Evolutionary conservation across 2,329 filamentous ascomycete species (phyloP).

Genomic region (Aureobasidium musti): DNA sequence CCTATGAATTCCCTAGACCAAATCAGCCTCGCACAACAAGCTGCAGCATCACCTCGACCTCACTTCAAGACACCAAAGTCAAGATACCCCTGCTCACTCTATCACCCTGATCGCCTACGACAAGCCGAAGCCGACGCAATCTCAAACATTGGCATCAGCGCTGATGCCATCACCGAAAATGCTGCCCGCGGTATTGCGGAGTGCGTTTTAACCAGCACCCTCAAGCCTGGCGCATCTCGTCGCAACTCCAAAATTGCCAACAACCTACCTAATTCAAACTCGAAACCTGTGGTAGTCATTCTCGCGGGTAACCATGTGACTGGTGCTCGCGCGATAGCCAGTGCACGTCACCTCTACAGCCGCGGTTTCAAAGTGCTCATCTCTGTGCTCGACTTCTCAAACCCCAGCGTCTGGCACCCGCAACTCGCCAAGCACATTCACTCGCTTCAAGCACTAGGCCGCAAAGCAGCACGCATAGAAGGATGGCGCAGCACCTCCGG

Average conservation of each 20-base stretch:
- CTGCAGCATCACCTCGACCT: constrained; percentile 21
- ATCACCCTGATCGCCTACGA: constrained; percentile 67
- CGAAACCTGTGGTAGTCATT: constrained; percentile 66
- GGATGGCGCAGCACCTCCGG: constrained; percentile 61
- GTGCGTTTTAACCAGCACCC: constrained; percentile 60
- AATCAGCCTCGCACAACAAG: constrained; percentile 33
- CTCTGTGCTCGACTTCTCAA: constrained; percentile 81
- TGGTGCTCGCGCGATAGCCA: constrained; percentile 79
- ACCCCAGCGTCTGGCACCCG: constrained; percentile 77
- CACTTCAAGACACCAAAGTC: constrained; percentile 57
- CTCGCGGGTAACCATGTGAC: constrained; percentile 96
- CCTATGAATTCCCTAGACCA: constrained; percentile 30
- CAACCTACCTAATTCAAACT: constrained; percentile 51
- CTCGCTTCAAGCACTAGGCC: constrained; percentile 64
- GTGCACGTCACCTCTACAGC: constrained; percentile 82
- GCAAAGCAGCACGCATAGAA: constrained; percentile 64
- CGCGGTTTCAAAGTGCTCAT: constrained; percentile 79
- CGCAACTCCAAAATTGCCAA: constrained; percentile 53
- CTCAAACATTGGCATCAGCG: constrained; percentile 80
- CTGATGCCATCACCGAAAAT: constrained; percentile 90
- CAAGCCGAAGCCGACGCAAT: constrained; percentile 93
- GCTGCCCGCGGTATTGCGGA: constrained; percentile 86
- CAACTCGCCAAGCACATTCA: constrained; percentile 78
- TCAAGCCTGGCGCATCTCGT: constrained; percentile 34
- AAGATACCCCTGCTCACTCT: constrained; percentile 58